Evolutionary conservation across 495 filamentous ascomycete genomes (phyloP), one percentile per base, ranked within the genome.

Genomic region (Aspergillus haitiensis): DNA sequence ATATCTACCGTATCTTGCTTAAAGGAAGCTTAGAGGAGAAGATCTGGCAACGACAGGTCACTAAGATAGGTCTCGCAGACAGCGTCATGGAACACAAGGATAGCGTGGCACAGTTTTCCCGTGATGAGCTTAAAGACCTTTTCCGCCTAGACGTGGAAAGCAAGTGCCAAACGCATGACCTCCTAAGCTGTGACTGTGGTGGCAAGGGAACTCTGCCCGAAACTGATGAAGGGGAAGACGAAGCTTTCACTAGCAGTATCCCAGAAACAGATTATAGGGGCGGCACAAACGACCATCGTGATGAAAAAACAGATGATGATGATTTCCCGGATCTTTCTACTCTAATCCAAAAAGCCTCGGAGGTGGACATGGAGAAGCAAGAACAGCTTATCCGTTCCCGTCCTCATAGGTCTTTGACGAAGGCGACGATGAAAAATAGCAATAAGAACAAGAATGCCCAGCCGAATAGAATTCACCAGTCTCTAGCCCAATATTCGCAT

Each of bases 1-100:
- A 82, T 34, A 91, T 93, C 57, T 93, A 93, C 67, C 80, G 89
- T 15, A 75, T 93, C 49, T 65, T 93, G 36, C 85, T 88, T 34
- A 80, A 88, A 32, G 89, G 89, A 5, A 88, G 82, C 16, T 73
- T 93, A 34, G 89, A 93, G 60, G 89, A 93, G 73, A 92, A 91
- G 74, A 92, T 93, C 59, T 92, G 83, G 76, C 89, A 92, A 69
- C 77, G 89, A n/a, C 89, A 93, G 66, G 75, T 91, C 3, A 88
- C 86, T 36, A 93, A 93, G 72, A 75, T 84, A 44, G 88, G 87
- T 5, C 72, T 89, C n/a, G 84, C 85, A 11, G 85, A 86, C 62
- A 84, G 80, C 58, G 82, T 89, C 31, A 84, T 89, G 72, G 84
- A 87, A 61, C 72, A 85, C 51, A 89, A 87, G 68, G 76, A 78